Conservation (phyloP, 331 rosid species). For the Dryas integrifolia region DNA sequence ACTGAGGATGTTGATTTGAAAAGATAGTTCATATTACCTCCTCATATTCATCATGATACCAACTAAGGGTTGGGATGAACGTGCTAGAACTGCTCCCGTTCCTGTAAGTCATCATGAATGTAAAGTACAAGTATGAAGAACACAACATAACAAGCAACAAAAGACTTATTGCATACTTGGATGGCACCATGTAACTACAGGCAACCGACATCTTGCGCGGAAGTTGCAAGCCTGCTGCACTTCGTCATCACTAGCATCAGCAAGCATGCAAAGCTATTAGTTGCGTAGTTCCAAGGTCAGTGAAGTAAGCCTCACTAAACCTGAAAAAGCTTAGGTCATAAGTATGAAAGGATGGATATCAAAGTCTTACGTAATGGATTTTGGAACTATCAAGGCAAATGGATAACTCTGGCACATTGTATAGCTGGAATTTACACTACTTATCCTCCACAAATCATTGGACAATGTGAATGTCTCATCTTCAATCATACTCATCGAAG, state of each 20-base stretch:
- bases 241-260: conserved; percentile 80
- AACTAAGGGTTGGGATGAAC: conserved; percentile 96
- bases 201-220: conserved; percentile 86
- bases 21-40: conserved; percentile 53
- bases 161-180: conserved; percentile 49
- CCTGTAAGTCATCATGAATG: conserved; percentile 40
- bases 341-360: conserved; percentile 28
- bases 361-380: conserved; percentile 58
- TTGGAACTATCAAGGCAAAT: conserved; percentile 88
- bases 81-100: conserved; percentile 98
- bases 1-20: neutral
- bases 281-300: conserved; percentile 18
- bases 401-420: conserved; percentile 84
- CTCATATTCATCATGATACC: conserved; percentile 97
- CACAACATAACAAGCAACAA: conserved; percentile 5
- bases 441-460: conserved; percentile 89
- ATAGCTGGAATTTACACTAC: conserved; percentile 64
- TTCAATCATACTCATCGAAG: conserved; percentile 66
- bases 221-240: conserved; percentile 76
- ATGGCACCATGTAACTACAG: conserved; percentile 95
- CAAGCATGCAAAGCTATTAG: conserved; percentile 22
- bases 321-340: conserved; percentile 9
- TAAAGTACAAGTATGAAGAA: conserved; percentile 27
- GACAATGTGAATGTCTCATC: conserved; percentile 69
- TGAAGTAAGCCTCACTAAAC: conserved; percentile 24